Base-by-base conservation (phyloP, 2,329 filamentous ascomycete species). In the Fusarium nanum region DNA sequence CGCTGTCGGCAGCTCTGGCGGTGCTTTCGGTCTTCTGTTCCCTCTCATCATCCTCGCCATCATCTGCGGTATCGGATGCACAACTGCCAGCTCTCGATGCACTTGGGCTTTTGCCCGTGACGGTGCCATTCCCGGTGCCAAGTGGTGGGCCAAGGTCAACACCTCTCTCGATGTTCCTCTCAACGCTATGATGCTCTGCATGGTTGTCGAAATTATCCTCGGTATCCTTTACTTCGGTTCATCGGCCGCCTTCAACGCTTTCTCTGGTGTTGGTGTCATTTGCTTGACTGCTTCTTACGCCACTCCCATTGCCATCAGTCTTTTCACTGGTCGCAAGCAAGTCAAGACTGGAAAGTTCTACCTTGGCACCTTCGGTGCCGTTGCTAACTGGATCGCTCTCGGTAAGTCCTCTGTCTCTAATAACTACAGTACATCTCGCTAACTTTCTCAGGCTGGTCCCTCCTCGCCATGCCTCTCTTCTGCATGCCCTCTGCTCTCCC, bases 181-280 rank as follows among this genome's bases (percentile, higher is more conserved):
- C 58, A 92, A 92, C 76, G 89, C 89, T 68, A 92, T 92, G 89
- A 89, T 92, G 87, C 85, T 92, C 58, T 88, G 86, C 74, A 91
- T 91, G 87, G 84, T 80, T 6, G 82, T 92, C 28, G 85, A 92
- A 78, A 84, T 92, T 59, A 53, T 87, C 16, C 86, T 93, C 7
- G 90, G 88, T 32, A 75, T 89, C 72, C 88, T 93, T 77, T 91
- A 92, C 82, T 91, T 93, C 68, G 90, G 90, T 48, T 91, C 89
- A 3, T 80, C 84, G 0, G 87, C 89, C 13, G 90, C 90, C n/a
- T 92, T 92, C 83, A 91, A 90, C 76, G 90, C 90, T 60, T 92
- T 92, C 78, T 90, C 88, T 0, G 89, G 89, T 64, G 88, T 91
- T 20, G 89, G 89, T 73, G 90, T 92, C 78, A 92, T 92, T 75